Evolutionary conservation across 2,329 filamentous ascomycete species (phyloP).

Genomic region (Atkinsonella texensis): DNA sequence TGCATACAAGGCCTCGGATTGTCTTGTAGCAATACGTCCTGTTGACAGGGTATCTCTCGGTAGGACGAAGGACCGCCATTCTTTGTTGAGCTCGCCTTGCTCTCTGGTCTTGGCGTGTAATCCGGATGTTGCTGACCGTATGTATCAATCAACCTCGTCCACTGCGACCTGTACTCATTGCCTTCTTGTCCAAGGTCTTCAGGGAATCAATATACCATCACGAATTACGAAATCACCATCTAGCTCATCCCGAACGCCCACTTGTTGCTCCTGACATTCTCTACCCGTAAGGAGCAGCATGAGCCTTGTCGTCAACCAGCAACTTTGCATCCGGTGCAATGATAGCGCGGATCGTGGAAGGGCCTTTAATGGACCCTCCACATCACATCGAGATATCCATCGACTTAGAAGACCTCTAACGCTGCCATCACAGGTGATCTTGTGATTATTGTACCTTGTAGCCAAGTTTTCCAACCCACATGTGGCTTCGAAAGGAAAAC

Average conservation of each 20-base stretch:
- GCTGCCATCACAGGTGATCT: slow-evolving; percentile 45
- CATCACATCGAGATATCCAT: slow-evolving; percentile 35
- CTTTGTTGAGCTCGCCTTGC: slow-evolving; percentile 31
- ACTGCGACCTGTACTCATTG: slow-evolving; percentile 18
- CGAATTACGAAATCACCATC: slow-evolving; percentile 24
- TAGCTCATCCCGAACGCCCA: slow-evolving; percentile 20
- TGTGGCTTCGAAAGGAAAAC: slow-evolving; percentile 44
- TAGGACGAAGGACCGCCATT: slow-evolving; percentile 39
- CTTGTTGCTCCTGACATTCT: slow-evolving; percentile 34
- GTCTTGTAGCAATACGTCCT: slow-evolving; percentile 34
- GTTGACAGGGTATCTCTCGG: slow-evolving; percentile 30
- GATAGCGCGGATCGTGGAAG: slow-evolving; percentile 30
- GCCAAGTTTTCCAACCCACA: slow-evolving; percentile 42
- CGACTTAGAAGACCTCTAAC: slow-evolving; percentile 43
- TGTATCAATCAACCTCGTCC: slow-evolving; percentile 19
- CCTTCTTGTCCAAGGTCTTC: slow-evolving; percentile 29
- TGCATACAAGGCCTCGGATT: slow-evolving; percentile 35
- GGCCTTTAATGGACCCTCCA: slow-evolving; percentile 18
- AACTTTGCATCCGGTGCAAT: slow-evolving; percentile 37
- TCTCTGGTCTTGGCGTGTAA: slow-evolving; percentile 33
- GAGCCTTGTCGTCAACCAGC: slow-evolving; percentile 40
- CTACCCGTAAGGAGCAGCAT: slow-evolving; percentile 45
- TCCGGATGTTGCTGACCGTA: slow-evolving; percentile 36
- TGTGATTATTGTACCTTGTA: slow-evolving; percentile 50
- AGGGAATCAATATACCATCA: slow-evolving; percentile 40